Evolutionary conservation across 805 yeast species (phyloP).

Genomic region (Cephaloascus albidus): DNA sequence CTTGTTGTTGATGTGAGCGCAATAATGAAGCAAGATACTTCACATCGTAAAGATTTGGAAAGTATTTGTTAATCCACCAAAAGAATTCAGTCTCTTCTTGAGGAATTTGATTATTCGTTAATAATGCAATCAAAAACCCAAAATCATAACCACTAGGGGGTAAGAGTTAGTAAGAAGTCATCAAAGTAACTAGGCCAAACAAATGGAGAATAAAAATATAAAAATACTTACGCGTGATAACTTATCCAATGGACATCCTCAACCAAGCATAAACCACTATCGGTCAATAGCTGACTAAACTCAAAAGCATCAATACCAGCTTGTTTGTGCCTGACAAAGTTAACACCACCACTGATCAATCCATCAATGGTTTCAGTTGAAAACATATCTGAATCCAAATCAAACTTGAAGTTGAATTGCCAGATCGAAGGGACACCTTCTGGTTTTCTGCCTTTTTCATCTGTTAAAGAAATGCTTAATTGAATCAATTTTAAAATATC

Average conservation of each 20-base stretch:
- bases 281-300: slow-evolving; percentile 78
- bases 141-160: slow-evolving; percentile 73
- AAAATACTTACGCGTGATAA: slow-evolving; percentile 46
- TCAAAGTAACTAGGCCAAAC: neutral
- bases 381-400: slow-evolving; percentile 71
- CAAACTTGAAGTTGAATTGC: slow-evolving; percentile 91
- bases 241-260: slow-evolving; percentile 76
- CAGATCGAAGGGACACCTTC: slow-evolving; percentile 70
- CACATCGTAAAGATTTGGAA: slow-evolving; percentile 80
- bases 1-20: neutral
- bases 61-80: slow-evolving; percentile 58
- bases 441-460: slow-evolving; percentile 60
- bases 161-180: neutral
- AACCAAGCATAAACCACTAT: slow-evolving; percentile 77
- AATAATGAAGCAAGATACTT: slow-evolving; percentile 34
- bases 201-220: too few relatives aligned
- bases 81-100: slow-evolving; percentile 70
- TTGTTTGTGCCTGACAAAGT: slow-evolving; percentile 62
- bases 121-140: slow-evolving; percentile 74
- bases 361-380: slow-evolving; percentile 78
- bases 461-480: slow-evolving; percentile 70
- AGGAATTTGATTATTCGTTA: slow-evolving; percentile 73
- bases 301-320: slow-evolving; percentile 72
- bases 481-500: slow-evolving; percentile 83
- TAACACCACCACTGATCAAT: slow-evolving; percentile 73